Evolutionary conservation across 2,329 filamentous ascomycete species (phyloP), one percentile per base, ranked within the genome.

Genomic region (Madurella mycetomatis): DNA sequence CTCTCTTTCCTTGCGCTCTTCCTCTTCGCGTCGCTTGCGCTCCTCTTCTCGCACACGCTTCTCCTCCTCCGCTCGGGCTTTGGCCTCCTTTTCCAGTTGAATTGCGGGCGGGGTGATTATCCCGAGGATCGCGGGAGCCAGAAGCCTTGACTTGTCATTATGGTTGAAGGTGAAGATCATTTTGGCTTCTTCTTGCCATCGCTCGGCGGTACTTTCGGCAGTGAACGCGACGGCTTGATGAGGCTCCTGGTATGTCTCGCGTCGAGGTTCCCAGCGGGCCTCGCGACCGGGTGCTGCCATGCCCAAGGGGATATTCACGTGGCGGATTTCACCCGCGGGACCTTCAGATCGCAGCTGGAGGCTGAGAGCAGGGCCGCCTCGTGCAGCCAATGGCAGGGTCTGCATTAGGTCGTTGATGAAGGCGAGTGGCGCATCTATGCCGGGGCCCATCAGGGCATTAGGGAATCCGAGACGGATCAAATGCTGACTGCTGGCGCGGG

Each of bases 161-260:
- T 86, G 81, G 47, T 73, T 77, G 18, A 76, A 72, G 25, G 88
- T 88, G 69, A 94, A 97, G 0, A 97, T 79, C 69, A 99, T 85
- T 59, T 87, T 85, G 9, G 91, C 86, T 69, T 97, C 95, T 66
- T 96, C 90, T 66, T 88, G 83, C 86, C 95, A 99, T 57, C 94
- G 86, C 50, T 81, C 79, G 52, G 80, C 76, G 1, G 94, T 97
- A 9, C 82, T 78, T 39, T 84, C 82, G 9, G 90, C 78, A 17
- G 79, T 74, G 68, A 97, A 97, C 2, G 84, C 76, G 25, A 92
- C 85, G 12, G 90, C 87, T 62, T 88, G 86, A n/a, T 82, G 77
- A 12, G 87, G 87, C 54, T 89, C 86, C 64, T 79, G 72, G 60
- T 74, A 69, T 39, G 71, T 62, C 18, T 81, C 78, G 12, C 78